Conservation (phyloP, 164 flowering plant species). For the Vitis vinifera region ASM3070453v1 NC_081809.1:546001-546500, state of each 20-base stretch:
- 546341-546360: slow-evolving; percentile 24
- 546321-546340: slow-evolving; percentile 21
- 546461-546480: no score
- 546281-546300: not conserved
- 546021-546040: no score
- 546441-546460: no score
- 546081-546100: slow-evolving; percentile 10
- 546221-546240: slow-evolving; percentile 30
- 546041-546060: no score
- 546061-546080: slow-evolving; percentile 5
- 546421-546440: not conserved
- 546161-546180: slow-evolving; percentile 18
- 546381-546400: slow-evolving; percentile 23
- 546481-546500: no score
- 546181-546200: not conserved
- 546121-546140: slow-evolving; percentile 25
- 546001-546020: not conserved
- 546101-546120: slow-evolving; percentile 16
- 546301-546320: slow-evolving; percentile 7
- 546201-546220: not conserved
- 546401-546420: not conserved
- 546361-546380: slow-evolving; percentile 34
- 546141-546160: slow-evolving; percentile 23
- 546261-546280: slow-evolving; percentile 7
- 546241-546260: not conserved